Evolutionary conservation across 2,329 filamentous ascomycete species (phyloP), one percentile per base, ranked within the genome.

Genomic region (Xylariaceae sp.): DNA sequence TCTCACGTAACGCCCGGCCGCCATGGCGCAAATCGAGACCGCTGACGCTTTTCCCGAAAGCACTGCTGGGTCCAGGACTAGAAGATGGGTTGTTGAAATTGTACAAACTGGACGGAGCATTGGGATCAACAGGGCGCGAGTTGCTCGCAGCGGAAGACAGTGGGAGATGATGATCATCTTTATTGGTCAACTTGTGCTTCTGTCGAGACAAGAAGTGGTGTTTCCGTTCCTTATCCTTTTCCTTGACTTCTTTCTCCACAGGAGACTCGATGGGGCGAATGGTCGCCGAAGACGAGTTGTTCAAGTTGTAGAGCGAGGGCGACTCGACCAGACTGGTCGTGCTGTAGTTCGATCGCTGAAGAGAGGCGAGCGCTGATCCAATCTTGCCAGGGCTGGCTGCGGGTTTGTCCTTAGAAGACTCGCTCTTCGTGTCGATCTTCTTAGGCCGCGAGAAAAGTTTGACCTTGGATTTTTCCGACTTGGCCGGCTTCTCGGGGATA

Each of bases 1-100:
- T 96, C 70, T 96, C 91, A 44, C 89, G 83, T 51, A 92, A 74
- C 5, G 87, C 88, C 48, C 88, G 82, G 1, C 87, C 89, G 48
- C 88, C 90, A 74, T 93, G 89, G 55, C 90, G 81, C 30, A 93
- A 76, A 73, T 93, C 90, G 49, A 93, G 77, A 0, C 88, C 89
- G 60, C 89, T 93, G 70, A 94, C 89, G 2, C 88, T 88, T 75
- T 94, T 95, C 44, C 87, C 81, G 71, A 97, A 96, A 37, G 82
- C 79, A 55, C 79, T 82, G 54, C 80, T 82, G 11, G 86, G 84
- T 0, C 82, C 87, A 1, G 89, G 88, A 61, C 87, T 91, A 6
- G 87, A 81, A 1, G 89, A 89, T 1, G 89, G 74, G 59, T 86
- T 30, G 23, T 30, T 88, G 73, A 93, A 92, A 62, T 85, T 91